These are phyloP conservation scores for Nepenthes gracilis DNA, from an alignment of 148 eudicot genomes.

Conservation along the genomic window DNA sequence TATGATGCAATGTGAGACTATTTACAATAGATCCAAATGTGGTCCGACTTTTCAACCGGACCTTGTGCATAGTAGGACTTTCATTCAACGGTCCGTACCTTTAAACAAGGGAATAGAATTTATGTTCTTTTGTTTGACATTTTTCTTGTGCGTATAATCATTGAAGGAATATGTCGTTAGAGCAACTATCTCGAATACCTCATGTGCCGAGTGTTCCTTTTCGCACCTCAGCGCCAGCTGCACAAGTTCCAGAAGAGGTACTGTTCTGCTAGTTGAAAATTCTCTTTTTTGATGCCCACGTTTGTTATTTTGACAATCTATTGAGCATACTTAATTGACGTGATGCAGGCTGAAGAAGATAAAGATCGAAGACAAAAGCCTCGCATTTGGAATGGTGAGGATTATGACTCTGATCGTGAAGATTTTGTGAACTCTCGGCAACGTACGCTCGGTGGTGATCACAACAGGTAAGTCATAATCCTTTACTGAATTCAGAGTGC, in stretches of 20 bases:
- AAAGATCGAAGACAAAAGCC: slow-evolving; percentile 51
- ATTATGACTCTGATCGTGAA: slow-evolving; percentile 63
- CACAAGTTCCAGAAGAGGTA: slow-evolving; percentile 67
- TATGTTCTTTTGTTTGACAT: background rate
- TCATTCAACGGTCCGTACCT: too few species aligned
- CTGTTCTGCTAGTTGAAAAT: background rate
- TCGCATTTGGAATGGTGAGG: slow-evolving; percentile 67
- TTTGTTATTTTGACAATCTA: background rate
- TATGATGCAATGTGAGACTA: too few species aligned
- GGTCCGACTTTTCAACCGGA: too few species aligned
- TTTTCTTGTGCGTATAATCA: background rate
- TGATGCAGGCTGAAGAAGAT: slow-evolving; percentile 43
- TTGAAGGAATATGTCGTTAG: slow-evolving; percentile 65
- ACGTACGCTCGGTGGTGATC: slow-evolving; percentile 10
- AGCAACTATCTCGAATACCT: slow-evolving; percentile 62
- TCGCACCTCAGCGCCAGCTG: slow-evolving; percentile 45
- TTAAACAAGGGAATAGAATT: too few species aligned
- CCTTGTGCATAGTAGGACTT: too few species aligned
- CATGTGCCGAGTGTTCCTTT: slow-evolving; percentile 76
- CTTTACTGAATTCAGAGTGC: background rate
- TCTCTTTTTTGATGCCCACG: background rate
- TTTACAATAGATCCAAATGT: too few species aligned
- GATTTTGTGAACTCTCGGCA: slow-evolving; percentile 27
- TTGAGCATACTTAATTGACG: slow-evolving; percentile 2
- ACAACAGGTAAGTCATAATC: slow-evolving; percentile 16